Percentiles rank a stretch among this genome's conserved stretches.
phyloP scores from a whole-genome alignment of 257 asterid genomes.

The Scutellaria baicalensis region DNA sequence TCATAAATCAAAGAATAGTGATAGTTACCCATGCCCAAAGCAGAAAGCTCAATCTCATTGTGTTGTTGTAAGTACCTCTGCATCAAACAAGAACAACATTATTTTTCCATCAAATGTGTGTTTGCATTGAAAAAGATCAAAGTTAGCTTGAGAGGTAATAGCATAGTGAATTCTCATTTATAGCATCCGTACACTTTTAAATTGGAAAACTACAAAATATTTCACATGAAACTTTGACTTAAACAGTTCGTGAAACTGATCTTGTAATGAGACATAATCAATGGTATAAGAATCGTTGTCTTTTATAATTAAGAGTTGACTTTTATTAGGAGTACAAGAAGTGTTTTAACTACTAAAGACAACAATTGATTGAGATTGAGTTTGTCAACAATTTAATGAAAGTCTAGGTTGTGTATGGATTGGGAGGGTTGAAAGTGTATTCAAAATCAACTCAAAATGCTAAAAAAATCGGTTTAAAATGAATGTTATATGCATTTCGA shows the following conservation, averaged over 20 bases:
- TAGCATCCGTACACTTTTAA: not conserved
- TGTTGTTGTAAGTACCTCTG: constrained; percentile 88
- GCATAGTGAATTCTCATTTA: not conserved
- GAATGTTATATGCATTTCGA: too few relatives aligned
- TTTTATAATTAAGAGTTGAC: too few relatives aligned
- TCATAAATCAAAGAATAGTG: not conserved
- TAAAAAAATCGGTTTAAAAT: too few relatives aligned
- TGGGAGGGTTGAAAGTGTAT: too few relatives aligned
- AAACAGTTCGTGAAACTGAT: not conserved
- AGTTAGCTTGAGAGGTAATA: not conserved
- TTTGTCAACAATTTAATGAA: too few relatives aligned
- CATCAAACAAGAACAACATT: not conserved
- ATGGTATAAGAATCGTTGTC: too few relatives aligned
- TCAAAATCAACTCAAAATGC: too few relatives aligned
- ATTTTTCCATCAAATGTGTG: not conserved
- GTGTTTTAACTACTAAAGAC: too few relatives aligned
- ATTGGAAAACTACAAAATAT: not conserved
- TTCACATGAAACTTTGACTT: not conserved
- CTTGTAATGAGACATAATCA: not conserved
- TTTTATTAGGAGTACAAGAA: too few relatives aligned
- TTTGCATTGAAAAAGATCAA: not conserved
- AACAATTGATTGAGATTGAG: too few relatives aligned
- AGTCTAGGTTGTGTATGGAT: too few relatives aligned
- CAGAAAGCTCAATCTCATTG: constrained; percentile 82
- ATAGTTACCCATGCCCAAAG: constrained; percentile 79